Evolutionary conservation across 169 alveolate species (phyloP).

Genomic region (Eimeria tenella): DNA sequence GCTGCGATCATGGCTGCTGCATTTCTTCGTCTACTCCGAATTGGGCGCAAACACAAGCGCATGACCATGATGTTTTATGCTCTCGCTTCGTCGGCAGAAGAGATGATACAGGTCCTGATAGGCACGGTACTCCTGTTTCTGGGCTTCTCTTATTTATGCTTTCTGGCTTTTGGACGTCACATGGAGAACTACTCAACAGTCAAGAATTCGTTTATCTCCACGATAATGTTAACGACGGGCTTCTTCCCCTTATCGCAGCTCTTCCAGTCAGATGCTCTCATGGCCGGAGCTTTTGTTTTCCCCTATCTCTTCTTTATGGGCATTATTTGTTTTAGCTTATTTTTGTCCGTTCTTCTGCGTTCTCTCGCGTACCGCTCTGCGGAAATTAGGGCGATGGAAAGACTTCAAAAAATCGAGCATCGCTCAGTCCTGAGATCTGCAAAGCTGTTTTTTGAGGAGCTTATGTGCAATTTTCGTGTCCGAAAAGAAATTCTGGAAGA

Average conservation of each 20-base stretch:
- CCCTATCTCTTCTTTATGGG: conserved; percentile 67
- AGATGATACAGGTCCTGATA: conserved; percentile 34
- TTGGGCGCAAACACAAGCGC: conserved; percentile 56
- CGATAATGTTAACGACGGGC: conserved; percentile 54
- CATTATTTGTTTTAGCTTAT: conserved; percentile 38
- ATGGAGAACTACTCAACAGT: conserved; percentile 29
- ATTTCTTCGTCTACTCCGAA: conserved; percentile 49
- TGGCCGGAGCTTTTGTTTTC: conserved; percentile 46
- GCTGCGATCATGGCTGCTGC: conserved; percentile 56
- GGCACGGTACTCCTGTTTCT: conserved; percentile 17
- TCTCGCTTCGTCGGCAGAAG: conserved; percentile 44
- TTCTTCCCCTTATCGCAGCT: conserved; percentile 60
- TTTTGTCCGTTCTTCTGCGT: conserved; percentile 68
- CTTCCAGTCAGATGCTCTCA: conserved; percentile 41
- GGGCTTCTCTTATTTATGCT: conserved; percentile 48
- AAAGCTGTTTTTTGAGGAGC: conserved; percentile 21
- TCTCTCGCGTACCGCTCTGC: conserved; percentile 66
- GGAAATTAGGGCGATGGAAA: conserved; percentile 48
- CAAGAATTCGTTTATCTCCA: conserved; percentile 30
- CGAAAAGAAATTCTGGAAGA: background rate
- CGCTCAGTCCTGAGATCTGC: conserved; percentile 8
- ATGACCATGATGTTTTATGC: conserved; percentile 56
- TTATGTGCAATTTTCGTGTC: conserved; percentile 9
- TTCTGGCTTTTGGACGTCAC: conserved; percentile 50
- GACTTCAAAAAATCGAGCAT: background rate